Percentiles rank a stretch among this genome's conserved stretches.
phyloP scores from a whole-genome alignment of 2,329 filamentous ascomycete genomes.

The Penicillium palitans region DNA sequence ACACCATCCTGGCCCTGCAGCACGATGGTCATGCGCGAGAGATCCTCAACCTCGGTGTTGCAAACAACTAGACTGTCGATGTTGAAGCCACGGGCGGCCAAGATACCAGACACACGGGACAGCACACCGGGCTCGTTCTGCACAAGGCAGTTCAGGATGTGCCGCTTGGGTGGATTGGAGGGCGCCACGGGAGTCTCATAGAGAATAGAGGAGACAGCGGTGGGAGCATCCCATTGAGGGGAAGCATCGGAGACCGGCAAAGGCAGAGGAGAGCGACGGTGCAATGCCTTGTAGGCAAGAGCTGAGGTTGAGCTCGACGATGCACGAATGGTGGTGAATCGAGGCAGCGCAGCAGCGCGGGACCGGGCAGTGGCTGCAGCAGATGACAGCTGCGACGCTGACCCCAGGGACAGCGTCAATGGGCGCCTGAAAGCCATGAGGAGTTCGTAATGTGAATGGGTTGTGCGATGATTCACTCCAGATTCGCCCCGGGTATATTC shows the following conservation, averaged over 20 bases:
- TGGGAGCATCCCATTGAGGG: slow-evolving; percentile 81
- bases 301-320: slow-evolving; percentile 76
- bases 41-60: slow-evolving; percentile 93
- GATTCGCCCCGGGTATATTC: slow-evolving; percentile 24
- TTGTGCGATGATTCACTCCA: slow-evolving; percentile 30
- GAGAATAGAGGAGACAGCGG: slow-evolving; percentile 95
- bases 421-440: slow-evolving; percentile 44
- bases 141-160: slow-evolving; percentile 96
- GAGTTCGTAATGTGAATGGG: slow-evolving; percentile 16
- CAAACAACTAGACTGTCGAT: slow-evolving; percentile 98
- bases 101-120: slow-evolving; percentile 91
- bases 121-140: slow-evolving; percentile 98
- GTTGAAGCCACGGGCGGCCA: slow-evolving; percentile 96
- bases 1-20: slow-evolving; percentile 94
- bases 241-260: slow-evolving; percentile 75
- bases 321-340: slow-evolving; percentile 34
- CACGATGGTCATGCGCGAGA: slow-evolving; percentile 98
- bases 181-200: slow-evolving; percentile 94
- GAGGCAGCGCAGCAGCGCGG: slow-evolving; percentile 30
- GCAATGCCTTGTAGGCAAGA: slow-evolving; percentile 94
- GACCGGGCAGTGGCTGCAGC: slow-evolving; percentile 29
- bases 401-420: slow-evolving; percentile 38
- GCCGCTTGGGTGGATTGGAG: slow-evolving; percentile 80
- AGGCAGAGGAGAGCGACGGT: slow-evolving; percentile 81
- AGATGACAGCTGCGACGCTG: slow-evolving; percentile 32